A percentile compares a stretch with the other conserved stretches of the same genome.
phyloP scores from a whole-genome alignment of 495 filamentous ascomycete species.

The Talaromyces ruber region DNA sequence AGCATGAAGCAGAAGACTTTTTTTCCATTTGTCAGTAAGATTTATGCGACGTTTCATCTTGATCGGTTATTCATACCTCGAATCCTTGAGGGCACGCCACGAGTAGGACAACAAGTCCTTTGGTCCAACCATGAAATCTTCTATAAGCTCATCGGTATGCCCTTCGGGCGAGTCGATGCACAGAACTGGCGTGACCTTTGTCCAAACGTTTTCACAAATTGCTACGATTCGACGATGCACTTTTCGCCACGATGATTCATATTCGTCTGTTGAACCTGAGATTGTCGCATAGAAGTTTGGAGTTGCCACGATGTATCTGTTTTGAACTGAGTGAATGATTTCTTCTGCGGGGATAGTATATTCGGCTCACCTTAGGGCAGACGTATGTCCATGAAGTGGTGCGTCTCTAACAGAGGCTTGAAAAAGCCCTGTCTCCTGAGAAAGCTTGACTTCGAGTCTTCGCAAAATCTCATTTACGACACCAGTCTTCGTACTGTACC shows the following conservation, averaged over 20 bases:
- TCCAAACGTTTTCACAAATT: slow-evolving; percentile 61
- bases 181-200: slow-evolving; percentile 60
- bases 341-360: slow-evolving; percentile 7
- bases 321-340: slow-evolving; percentile 16
- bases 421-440: slow-evolving; percentile 46
- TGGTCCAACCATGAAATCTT: slow-evolving; percentile 58
- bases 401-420: slow-evolving; percentile 51
- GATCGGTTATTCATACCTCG: slow-evolving; percentile 48
- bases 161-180: slow-evolving; percentile 92
- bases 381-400: slow-evolving; percentile 64
- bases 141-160: slow-evolving; percentile 63
- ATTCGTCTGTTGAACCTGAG: slow-evolving; percentile 10
- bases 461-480: slow-evolving; percentile 38
- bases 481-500: slow-evolving; percentile 28
- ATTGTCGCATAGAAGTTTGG: slow-evolving; percentile 29
- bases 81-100: slow-evolving; percentile 86
- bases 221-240: slow-evolving; percentile 49
- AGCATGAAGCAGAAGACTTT: slow-evolving; percentile 45
- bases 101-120: slow-evolving; percentile 89
- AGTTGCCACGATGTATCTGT: slow-evolving; percentile 35
- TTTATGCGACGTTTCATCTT: background rate
- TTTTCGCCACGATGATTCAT: slow-evolving; percentile 19
- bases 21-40: slow-evolving; percentile 16
- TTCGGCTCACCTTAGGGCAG: slow-evolving; percentile 47
- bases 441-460: slow-evolving; percentile 49